phyloP scores from a whole-genome alignment of 2,329 filamentous ascomycete genomes.

The Periconia digitata region DNA sequence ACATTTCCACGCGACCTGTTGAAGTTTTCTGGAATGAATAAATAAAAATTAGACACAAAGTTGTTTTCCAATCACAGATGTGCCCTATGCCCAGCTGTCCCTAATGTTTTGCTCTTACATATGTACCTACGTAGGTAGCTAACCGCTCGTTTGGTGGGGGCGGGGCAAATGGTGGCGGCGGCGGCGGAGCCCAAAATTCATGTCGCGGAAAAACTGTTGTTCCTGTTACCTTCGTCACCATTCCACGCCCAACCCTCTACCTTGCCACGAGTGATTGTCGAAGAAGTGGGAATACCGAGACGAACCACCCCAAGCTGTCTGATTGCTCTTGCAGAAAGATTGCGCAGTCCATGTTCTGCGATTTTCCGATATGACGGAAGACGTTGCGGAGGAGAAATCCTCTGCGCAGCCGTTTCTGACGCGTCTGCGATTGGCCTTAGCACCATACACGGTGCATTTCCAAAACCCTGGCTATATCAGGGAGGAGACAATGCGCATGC shows the following conservation, averaged over 20 bases:
- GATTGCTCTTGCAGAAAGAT: too few species aligned
- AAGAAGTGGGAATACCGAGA: neutral
- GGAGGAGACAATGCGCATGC: constrained; percentile 59
- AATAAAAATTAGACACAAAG: neutral
- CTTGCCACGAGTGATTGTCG: neutral
- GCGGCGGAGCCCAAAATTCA: constrained; percentile 10
- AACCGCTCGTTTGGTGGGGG: constrained; percentile 15
- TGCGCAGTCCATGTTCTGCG: constrained; percentile 14
- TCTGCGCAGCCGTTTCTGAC: constrained; percentile 42
- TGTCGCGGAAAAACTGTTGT: constrained; percentile 5
- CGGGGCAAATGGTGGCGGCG: constrained; percentile 19
- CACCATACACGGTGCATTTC: constrained; percentile 60
- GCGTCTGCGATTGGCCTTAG: constrained; percentile 49
- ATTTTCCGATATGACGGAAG: constrained; percentile 9
- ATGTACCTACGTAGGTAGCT: too few species aligned
- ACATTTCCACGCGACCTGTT: too few species aligned
- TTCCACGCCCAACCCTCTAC: neutral
- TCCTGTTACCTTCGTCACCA: constrained; percentile 5
- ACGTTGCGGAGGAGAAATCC: constrained; percentile 17
- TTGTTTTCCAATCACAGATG: neutral
- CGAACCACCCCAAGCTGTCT: neutral
- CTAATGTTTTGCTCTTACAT: too few species aligned
- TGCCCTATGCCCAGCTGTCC: too few species aligned
- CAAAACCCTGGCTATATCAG: constrained; percentile 62
- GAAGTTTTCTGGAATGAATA: too few species aligned